These are phyloP conservation scores for Lepiota venenata DNA, from an alignment of 768 basidiomycete genomes.

Conservation along the genomic window DNA sequence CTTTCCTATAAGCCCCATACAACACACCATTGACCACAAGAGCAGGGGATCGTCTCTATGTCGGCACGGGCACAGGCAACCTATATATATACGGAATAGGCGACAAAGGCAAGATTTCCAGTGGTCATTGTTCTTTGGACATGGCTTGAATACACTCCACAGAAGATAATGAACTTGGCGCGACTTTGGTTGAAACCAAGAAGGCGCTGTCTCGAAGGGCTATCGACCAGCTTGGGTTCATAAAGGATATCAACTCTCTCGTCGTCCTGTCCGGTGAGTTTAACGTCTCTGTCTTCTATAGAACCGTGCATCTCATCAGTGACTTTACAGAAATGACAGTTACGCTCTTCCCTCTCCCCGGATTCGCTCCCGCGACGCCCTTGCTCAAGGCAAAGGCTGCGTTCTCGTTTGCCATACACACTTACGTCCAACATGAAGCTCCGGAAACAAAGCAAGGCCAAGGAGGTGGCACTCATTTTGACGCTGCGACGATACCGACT, in stretches of 20 bases:
- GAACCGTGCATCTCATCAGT: background rate
- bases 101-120: constrained; percentile 7
- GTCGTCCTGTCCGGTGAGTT: constrained; percentile 77
- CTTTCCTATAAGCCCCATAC: background rate
- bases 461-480: constrained; percentile 8
- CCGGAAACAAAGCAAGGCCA: constrained; percentile 15
- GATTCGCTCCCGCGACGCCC: constrained; percentile 64
- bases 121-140: background rate
- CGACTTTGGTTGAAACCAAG: constrained; percentile 53
- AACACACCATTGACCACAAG: constrained; percentile 4
- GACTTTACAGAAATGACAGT: constrained; percentile 60
- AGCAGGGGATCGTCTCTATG: constrained; percentile 42
- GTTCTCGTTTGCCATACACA: constrained; percentile 76
- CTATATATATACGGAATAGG: constrained; percentile 30
- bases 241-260: constrained; percentile 84
- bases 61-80: constrained; percentile 33
- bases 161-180: constrained; percentile 21
- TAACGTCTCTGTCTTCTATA: background rate
- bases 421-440: constrained; percentile 47
- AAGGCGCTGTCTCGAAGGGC: constrained; percentile 60
- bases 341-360: constrained; percentile 74
- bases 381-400: constrained; percentile 78
- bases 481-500: constrained; percentile 37
- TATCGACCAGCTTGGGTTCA: constrained; percentile 85
- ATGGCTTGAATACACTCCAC: constrained; percentile 13